These are phyloP conservation scores for Arthrobotrys conoides DNA, from an alignment of 2,329 filamentous ascomycete species.

Conservation along the genomic window DNA sequence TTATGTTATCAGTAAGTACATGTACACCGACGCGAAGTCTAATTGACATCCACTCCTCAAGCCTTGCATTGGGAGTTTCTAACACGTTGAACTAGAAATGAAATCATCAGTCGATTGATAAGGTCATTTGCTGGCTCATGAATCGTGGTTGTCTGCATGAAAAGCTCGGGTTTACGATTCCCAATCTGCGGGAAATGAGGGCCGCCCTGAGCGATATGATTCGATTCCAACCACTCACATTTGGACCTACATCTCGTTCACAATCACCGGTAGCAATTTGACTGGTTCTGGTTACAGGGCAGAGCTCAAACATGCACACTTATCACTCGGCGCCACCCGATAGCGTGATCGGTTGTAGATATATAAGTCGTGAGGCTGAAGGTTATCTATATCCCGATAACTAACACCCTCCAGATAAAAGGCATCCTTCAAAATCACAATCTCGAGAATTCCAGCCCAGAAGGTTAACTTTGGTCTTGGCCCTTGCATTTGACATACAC, in stretches of 20 bases:
- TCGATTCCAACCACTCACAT: conserved; percentile 16
- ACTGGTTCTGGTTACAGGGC: background rate
- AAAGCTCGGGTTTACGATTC: background rate
- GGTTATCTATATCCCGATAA: conserved; percentile 6
- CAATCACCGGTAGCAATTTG: background rate
- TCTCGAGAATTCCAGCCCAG: background rate
- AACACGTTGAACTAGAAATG: background rate
- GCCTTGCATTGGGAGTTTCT: background rate
- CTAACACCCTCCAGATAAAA: background rate
- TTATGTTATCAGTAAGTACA: background rate
- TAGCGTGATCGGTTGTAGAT: conserved; percentile 19
- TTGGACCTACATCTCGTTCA: conserved; percentile 7
- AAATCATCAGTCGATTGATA: background rate
- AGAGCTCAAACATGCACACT: conserved; percentile 6
- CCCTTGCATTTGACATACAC: background rate
- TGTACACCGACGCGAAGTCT: no score
- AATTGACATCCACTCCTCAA: background rate
- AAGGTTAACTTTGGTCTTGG: background rate
- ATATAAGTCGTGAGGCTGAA: conserved; percentile 10
- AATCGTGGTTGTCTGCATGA: background rate
- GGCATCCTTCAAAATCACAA: background rate
- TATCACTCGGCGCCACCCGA: conserved; percentile 30
- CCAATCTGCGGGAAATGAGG: conserved; percentile 26
- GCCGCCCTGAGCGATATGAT: background rate
- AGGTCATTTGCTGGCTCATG: background rate